phyloP scores from a whole-genome alignment of 169 alveolate genomes.

The Eimeria necatrix region DNA sequence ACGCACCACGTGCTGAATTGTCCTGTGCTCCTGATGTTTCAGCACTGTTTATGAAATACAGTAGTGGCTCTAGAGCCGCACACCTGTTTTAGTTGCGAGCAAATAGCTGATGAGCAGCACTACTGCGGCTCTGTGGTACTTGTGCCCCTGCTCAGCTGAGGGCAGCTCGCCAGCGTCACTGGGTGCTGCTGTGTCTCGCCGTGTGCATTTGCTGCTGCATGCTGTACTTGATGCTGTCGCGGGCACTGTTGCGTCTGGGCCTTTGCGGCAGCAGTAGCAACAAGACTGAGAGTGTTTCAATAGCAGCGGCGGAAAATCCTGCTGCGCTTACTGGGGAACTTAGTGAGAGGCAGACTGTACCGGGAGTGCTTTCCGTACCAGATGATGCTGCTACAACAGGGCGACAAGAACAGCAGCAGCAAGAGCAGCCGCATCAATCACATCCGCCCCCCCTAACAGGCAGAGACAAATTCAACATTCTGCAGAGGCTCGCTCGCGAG shows the following conservation, averaged over 20 bases:
- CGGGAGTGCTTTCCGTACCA: not conserved
- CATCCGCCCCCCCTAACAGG: slow-evolving; percentile 20
- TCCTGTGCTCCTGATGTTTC: too few species aligned
- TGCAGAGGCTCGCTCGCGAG: slow-evolving; percentile 34
- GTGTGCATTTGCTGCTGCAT: slow-evolving; percentile 44
- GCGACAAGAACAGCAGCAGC: slow-evolving; percentile 19
- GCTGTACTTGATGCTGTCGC: slow-evolving; percentile 14
- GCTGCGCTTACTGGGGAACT: not conserved
- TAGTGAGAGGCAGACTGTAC: not conserved
- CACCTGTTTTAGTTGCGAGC: too few species aligned
- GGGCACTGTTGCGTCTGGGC: slow-evolving; percentile 30
- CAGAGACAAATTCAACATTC: slow-evolving; percentile 14
- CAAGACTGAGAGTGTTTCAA: not conserved
- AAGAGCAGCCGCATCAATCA: not conserved
- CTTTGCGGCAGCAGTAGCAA: slow-evolving; percentile 12
- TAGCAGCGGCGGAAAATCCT: not conserved
- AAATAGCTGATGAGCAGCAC: too few species aligned
- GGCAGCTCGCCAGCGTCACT: not conserved
- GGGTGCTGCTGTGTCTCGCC: not conserved
- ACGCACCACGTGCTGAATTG: too few species aligned
- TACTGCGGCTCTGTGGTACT: too few species aligned
- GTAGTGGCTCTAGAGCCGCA: too few species aligned
- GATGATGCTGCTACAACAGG: not conserved
- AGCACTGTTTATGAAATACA: too few species aligned
- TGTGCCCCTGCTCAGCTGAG: slow-evolving; percentile 8